Base-by-base conservation (phyloP, 129 eudicot species). In the Kitagawia praeruptora region DNA sequence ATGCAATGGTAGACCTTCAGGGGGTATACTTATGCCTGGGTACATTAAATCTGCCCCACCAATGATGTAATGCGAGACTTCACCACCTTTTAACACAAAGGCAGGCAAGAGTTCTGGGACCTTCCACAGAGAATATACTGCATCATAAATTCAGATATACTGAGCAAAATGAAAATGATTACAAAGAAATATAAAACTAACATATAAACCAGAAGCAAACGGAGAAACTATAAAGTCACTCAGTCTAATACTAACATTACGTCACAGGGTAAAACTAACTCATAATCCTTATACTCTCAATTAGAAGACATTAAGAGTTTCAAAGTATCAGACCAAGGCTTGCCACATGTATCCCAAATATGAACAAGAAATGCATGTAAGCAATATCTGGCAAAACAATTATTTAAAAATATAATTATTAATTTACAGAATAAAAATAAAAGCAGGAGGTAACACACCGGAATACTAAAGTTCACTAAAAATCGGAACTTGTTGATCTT, bases 21-120 rank as follows among this genome's bases (percentile, higher is more conserved):
- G 76, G 63, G 79, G 88, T 74, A 95, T 79, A 41, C 42, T 76
- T 76, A 95, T 92, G 58, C 97, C 99, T 27, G 97, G 99, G 73
- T 92, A 95, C 99, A 95, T 95, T 83, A 95, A 85, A 86, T 95
- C 97, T 56, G 97, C 97, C 84, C 97, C 99, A 42, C 96, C 95
- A 83, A 95, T 86, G 47, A 95, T 82, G 78, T 77, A 92, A 76
- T 92, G 90, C 61, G 99, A 95, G 47, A 95, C 99, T 81, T 92
- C 99, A 34, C 97, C 96, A 21, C 97, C 99, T 88, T 95, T 92
- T 45, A 95, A 87, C 85, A 83, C 40, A 77, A 95, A 95, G 81
- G 96, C 82, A 38, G 97, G 96, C 83, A 95, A 85, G 76, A 95
- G 94, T 42, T 89, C 87, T 31, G 97, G 94, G 77, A 89, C 97